phyloP scores from a whole-genome alignment of 139 green algal genomes.

The Chlamydomonas schloesseri region DNA sequence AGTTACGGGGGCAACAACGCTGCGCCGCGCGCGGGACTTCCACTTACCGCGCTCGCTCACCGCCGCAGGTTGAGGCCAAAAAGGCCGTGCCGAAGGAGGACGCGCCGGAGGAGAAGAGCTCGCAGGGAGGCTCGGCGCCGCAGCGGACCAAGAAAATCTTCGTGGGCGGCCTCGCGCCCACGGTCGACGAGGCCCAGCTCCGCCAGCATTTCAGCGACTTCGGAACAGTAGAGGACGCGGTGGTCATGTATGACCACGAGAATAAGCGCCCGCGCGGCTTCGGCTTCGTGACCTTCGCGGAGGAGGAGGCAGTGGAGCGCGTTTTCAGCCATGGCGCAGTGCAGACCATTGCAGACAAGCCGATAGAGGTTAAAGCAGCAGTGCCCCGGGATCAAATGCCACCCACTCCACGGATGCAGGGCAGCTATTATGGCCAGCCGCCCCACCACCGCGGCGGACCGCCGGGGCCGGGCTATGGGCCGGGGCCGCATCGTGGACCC shows the following conservation, averaged over 20 bases:
- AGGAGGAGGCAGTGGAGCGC: conserved; percentile 90
- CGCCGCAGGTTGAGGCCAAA: conserved; percentile 95
- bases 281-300: conserved; percentile 95
- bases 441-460: conserved; percentile 25
- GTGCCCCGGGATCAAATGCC: conserved; percentile 91
- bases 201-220: conserved; percentile 85
- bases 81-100: conserved; percentile 95
- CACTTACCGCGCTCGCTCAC: not conserved
- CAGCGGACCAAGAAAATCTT: conserved; percentile 94
- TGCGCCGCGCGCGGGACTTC: not conserved
- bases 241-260: conserved; percentile 98
- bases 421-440: conserved; percentile 35
- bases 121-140: conserved; percentile 50
- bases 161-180: conserved; percentile 92
- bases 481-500: conserved; percentile 25
- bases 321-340: conserved; percentile 87
- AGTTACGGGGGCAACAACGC: not conserved
- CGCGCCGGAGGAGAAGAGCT: conserved; percentile 64
- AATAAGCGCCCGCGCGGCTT: conserved; percentile 94
- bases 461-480: not conserved
- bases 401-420: conserved; percentile 35
- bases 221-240: conserved; percentile 85
- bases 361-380: conserved; percentile 93
- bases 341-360: conserved; percentile 95
- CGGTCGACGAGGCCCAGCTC: conserved; percentile 87